Conservation (phyloP, 164 flowering plant species). For the Chloranthus sessilifolius region DNA sequence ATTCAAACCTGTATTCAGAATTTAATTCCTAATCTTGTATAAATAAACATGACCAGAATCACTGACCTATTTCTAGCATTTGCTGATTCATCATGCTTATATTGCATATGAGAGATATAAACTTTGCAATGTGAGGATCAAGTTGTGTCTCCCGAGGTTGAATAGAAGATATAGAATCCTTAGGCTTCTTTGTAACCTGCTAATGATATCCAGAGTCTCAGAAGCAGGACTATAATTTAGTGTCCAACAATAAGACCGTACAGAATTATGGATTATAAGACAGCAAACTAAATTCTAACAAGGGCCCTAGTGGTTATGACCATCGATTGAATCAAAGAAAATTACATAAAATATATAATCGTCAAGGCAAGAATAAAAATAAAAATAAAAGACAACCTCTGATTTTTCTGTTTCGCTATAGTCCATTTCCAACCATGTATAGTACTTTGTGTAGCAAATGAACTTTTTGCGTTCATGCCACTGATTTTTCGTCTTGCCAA, state of each 20-base stretch:
- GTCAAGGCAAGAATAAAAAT: too few species aligned
- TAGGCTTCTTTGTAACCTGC: slow-evolving; percentile 24
- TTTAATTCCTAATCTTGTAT: too few species aligned
- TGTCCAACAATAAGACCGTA: too few species aligned
- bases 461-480: slow-evolving; percentile 43
- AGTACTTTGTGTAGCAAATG: slow-evolving; percentile 36
- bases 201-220: slow-evolving; percentile 3
- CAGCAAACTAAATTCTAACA: too few species aligned
- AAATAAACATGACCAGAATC: neutral
- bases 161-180: slow-evolving; percentile 3
- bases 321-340: too few species aligned
- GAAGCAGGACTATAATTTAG: neutral
- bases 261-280: too few species aligned
- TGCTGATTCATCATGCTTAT: slow-evolving; percentile 66
- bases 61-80: slow-evolving; percentile 60
- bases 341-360: too few species aligned
- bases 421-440: slow-evolving; percentile 68
- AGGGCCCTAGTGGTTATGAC: too few species aligned
- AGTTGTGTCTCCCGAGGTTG: slow-evolving; percentile 43
- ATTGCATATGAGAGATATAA: slow-evolving; percentile 58
- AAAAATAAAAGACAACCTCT: slow-evolving; percentile 28
- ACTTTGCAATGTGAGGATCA: slow-evolving; percentile 43
- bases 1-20: too few species aligned
- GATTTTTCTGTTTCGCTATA: slow-evolving; percentile 32
- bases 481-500: slow-evolving; percentile 41